Evolutionary conservation across 2,329 filamentous ascomycete genomes (phyloP), one percentile per base, ranked within the genome.

Genomic region (Cladobotryum protrusum): DNA sequence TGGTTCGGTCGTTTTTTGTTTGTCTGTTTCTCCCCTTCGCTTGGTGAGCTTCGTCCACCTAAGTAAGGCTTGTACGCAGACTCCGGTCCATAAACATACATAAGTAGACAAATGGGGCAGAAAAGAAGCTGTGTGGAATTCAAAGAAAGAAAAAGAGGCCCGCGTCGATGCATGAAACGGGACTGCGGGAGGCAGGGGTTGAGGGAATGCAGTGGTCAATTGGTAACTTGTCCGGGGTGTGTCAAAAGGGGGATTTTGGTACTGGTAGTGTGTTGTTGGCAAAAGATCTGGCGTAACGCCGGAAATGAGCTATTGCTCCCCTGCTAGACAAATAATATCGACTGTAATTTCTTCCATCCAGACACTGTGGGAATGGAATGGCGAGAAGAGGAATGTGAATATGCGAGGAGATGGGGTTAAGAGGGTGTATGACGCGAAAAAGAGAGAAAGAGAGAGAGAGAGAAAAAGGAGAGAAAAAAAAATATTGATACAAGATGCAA

Each of bases 101-200:
- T 37, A n/a, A 5, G 20, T 8, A 19, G 15, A 19, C 5, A 19
- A 6, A 17, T 36, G 17, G 24, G 9, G 34, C 36, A 34, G 44
- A 18, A 47, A 32, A 24, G 44, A 42, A 45, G 49, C 49, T 34
- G 35, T 17, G 35, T 37, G 42, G 45, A 51, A 45, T 37, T 41
- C 40, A 40, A 20, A 36, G 24, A 37, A 49, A 33, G 35, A 43
- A 45, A 42, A 41, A 43, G 47, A 35, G 41, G 45, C 41, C 43
- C 50, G 47, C 43, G 45, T 50, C 47, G 44, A 44, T 41, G 41
- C 50, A 47, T 53, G 50, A 54, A 53, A 54, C 53, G 50, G 50
- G 50, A 53, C 15, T 49, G 52, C 42, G 49, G 50, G 20, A 52
- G 35, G 47, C 53, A 53, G 47, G 53, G 53, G 48, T 53, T 36